A percentile compares a stretch with the other conserved stretches of the same genome.
These are phyloP conservation scores for Fusarium newnesense DNA, from an alignment of 2,329 filamentous ascomycete species.

Conservation along the genomic window DNA sequence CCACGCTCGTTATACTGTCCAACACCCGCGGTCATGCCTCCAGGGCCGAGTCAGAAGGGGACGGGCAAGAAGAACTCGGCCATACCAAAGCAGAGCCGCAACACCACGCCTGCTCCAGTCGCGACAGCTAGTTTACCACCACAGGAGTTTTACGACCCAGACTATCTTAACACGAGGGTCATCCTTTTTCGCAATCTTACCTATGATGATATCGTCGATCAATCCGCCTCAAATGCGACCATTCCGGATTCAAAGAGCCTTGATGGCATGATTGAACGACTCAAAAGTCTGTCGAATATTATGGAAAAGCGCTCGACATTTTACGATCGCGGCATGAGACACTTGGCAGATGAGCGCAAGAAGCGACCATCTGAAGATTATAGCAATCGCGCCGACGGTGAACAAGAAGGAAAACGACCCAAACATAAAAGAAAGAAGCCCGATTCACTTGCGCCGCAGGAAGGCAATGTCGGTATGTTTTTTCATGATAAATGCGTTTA, in stretches of 20 bases:
- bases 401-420: slow-evolving; percentile 64
- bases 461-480: slow-evolving; percentile 46
- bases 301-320: slow-evolving; percentile 74
- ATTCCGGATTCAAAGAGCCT: slow-evolving; percentile 73
- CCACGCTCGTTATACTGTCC: neutral
- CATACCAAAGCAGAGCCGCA: slow-evolving; percentile 77
- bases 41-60: slow-evolving; percentile 68
- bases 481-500: neutral
- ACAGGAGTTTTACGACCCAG: slow-evolving; percentile 66
- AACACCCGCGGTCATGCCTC: slow-evolving; percentile 60
- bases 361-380: slow-evolving; percentile 67
- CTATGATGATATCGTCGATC: slow-evolving; percentile 77
- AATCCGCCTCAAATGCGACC: slow-evolving; percentile 63
- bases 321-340: slow-evolving; percentile 79
- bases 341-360: slow-evolving; percentile 74
- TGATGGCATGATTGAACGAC: slow-evolving; percentile 70
- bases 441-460: slow-evolving; percentile 66
- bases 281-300: slow-evolving; percentile 72
- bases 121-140: slow-evolving; percentile 63
- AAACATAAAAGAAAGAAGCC: slow-evolving; percentile 86
- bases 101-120: slow-evolving; percentile 72
- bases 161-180: slow-evolving; percentile 73
- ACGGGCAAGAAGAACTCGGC: slow-evolving; percentile 72
- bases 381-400: slow-evolving; percentile 58
- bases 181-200: slow-evolving; percentile 68